Evolutionary conservation across 1,139 yeast genomes (phyloP).

Genomic region (Kodamaea sp.): DNA sequence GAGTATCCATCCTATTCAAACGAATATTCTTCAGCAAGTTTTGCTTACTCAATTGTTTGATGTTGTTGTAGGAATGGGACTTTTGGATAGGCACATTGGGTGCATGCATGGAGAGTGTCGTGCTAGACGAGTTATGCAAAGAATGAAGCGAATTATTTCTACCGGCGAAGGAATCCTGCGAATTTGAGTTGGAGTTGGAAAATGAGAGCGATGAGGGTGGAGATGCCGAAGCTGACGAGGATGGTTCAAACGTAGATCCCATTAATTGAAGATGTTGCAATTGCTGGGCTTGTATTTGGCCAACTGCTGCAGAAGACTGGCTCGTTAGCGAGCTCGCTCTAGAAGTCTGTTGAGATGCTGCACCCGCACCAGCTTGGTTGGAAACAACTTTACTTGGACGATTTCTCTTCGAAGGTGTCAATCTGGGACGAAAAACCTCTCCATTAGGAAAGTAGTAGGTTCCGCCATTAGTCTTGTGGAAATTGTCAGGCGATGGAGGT

Average conservation of each 20-base stretch:
- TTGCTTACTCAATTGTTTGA: slow-evolving; percentile 19
- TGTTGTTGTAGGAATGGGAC: slow-evolving; percentile 18
- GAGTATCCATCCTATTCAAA: slow-evolving; percentile 30
- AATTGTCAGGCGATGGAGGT: slow-evolving; percentile 13
- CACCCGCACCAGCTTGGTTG: not conserved
- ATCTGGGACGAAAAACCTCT: slow-evolving; percentile 52
- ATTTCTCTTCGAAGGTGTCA: slow-evolving; percentile 37
- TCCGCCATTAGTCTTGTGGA: slow-evolving; percentile 27
- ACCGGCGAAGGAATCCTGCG: slow-evolving; percentile 8
- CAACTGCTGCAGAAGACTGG: slow-evolving; percentile 2
- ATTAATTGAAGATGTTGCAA: not conserved
- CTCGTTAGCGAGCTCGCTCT: slow-evolving; percentile 9
- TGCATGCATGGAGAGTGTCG: slow-evolving; percentile 3
- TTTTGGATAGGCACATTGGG: slow-evolving; percentile 5
- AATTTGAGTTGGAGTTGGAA: slow-evolving; percentile 3
- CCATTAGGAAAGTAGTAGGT: slow-evolving; percentile 56
- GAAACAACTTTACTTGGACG: slow-evolving; percentile 33
- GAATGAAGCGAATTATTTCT: slow-evolving; percentile 8
- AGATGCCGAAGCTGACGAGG: slow-evolving; percentile 5
- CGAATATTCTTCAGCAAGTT: slow-evolving; percentile 31
- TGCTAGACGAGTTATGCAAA: slow-evolving; percentile 5
- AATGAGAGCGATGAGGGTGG: slow-evolving; percentile 7
- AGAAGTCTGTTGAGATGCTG: slow-evolving; percentile 5
- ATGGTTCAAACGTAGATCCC: slow-evolving; percentile 2
- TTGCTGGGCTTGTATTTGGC: not conserved